A percentile compares a stretch with the other conserved stretches of the same genome.
Conservation (phyloP, 768 basidiomycete species). For the Mycena rosella region DNA sequence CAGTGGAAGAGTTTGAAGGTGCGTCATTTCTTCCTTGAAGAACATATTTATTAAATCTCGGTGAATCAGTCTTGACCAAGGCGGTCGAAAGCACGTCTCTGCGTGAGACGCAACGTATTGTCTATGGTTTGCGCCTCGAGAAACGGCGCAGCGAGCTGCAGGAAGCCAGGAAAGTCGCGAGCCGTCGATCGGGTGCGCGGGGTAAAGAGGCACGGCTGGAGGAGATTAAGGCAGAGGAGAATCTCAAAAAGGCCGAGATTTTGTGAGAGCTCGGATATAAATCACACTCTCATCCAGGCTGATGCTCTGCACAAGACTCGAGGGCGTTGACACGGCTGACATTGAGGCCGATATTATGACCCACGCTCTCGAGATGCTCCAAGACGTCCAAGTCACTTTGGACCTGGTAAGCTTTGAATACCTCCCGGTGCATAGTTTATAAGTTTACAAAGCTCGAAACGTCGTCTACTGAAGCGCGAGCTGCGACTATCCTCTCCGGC, state of each 20-base stretch:
- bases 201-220: conserved; percentile 69
- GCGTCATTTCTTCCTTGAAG: conserved; percentile 11
- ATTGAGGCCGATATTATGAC: conserved; percentile 40
- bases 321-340: conserved; percentile 39
- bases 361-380: conserved; percentile 37
- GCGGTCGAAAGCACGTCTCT: conserved; percentile 43
- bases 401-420: conserved; percentile 24
- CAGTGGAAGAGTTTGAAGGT: conserved; percentile 47
- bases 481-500: conserved; percentile 66
- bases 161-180: conserved; percentile 58
- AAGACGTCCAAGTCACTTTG: conserved; percentile 30
- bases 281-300: conserved; percentile 24
- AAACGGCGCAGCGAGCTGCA: conserved; percentile 51
- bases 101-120: conserved; percentile 41
- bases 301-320: conserved; percentile 41
- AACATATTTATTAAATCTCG: conserved; percentile 14
- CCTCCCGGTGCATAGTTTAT: neutral
- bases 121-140: conserved; percentile 44
- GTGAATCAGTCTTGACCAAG: conserved; percentile 42
- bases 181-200: conserved; percentile 65
- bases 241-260: conserved; percentile 49
- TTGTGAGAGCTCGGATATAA: conserved; percentile 46
- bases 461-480: conserved; percentile 59
- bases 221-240: conserved; percentile 59
- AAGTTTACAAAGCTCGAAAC: conserved; percentile 45